Evolutionary conservation across 371 early-diverging fungal genomes (phyloP).

Genomic region (Mucor sp.): DNA sequence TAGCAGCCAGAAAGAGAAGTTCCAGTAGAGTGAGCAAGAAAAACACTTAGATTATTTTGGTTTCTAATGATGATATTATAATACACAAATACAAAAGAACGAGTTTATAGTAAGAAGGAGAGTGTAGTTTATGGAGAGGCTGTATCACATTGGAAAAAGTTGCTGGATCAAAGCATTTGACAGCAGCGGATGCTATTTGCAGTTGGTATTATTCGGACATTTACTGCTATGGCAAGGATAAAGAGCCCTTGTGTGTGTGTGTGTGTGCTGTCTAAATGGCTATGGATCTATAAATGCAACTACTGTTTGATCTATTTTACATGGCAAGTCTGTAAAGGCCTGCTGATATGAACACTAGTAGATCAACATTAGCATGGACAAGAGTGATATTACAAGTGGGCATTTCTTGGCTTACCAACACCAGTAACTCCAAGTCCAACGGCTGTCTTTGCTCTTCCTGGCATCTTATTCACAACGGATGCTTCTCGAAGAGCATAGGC

Average conservation of each 20-base stretch:
- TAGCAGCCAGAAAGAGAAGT: constrained; percentile 7
- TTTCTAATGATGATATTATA: too few species aligned
- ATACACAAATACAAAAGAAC: too few species aligned
- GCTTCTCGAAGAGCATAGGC: constrained; percentile 46
- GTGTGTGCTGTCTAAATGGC: neutral
- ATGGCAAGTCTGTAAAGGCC: constrained; percentile 44
- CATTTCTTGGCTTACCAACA: constrained; percentile 28
- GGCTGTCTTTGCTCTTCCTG: constrained; percentile 38
- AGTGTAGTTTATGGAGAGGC: neutral
- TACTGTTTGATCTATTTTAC: constrained; percentile 8
- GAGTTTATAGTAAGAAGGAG: too few species aligned
- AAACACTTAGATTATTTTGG: neutral
- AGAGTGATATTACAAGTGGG: neutral
- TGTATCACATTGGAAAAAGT: too few species aligned
- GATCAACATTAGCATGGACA: neutral
- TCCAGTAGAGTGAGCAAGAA: constrained; percentile 15
- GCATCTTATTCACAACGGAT: constrained; percentile 28
- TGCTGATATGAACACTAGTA: constrained; percentile 44
- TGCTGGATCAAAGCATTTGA: neutral
- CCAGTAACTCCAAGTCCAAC: constrained; percentile 49
- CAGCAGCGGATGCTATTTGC: neutral
- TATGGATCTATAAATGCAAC: neutral
- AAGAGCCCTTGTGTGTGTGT: neutral
- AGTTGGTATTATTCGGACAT: neutral
- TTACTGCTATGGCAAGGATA: neutral